Base-by-base conservation (phyloP, 768 basidiomycete genomes). In the Lyophyllum shimeji region DNA sequence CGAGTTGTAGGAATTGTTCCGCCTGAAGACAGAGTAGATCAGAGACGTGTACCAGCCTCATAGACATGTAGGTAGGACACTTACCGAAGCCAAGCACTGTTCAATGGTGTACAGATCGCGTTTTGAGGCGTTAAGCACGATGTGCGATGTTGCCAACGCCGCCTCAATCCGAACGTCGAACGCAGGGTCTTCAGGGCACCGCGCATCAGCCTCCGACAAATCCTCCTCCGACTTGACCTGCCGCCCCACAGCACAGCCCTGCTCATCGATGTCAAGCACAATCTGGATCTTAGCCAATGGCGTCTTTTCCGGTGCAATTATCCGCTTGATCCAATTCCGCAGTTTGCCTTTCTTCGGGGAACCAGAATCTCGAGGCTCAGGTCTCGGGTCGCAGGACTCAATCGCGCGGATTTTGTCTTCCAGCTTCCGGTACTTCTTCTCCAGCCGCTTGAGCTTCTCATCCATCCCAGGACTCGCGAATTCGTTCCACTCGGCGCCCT, bases 311-410 rank as follows among this genome's bases (percentile, higher is more conserved):
- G 71, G 65, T 7, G 71, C 60, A 25, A 87, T 74, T 58, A 86
- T 86, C 59, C 80, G 82, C 69, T 78, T 83, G 63, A 85, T 69
- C 87, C 87, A 89, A 4, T 80, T 76, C 60, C 82, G 86, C 44
- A 89, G 65, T 59, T 76, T 82, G 45, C 79, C 76, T 4, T 80
- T 71, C 13, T 78, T 76, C 15, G 72, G 70, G 29, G 63, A 34
- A 13, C 62, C 55, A 29, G 51, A 5, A 23, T 67, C 66, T 51
- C 67, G 71, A 45, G 72, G 64, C 37, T 63, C 63, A 13, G 52
- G 40, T 44, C 67, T 65, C 21, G 51, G 59, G 20, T 67, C 67
- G 21, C 47, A 33, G 33, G 51, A 27, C 40, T 69, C 67, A 11
- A 69, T 48, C 29, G 71, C 71, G 34, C 59, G 61, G 24, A 74